phyloP scores from a whole-genome alignment of 495 filamentous ascomycete species.

The Platismatia glauca region DNA sequence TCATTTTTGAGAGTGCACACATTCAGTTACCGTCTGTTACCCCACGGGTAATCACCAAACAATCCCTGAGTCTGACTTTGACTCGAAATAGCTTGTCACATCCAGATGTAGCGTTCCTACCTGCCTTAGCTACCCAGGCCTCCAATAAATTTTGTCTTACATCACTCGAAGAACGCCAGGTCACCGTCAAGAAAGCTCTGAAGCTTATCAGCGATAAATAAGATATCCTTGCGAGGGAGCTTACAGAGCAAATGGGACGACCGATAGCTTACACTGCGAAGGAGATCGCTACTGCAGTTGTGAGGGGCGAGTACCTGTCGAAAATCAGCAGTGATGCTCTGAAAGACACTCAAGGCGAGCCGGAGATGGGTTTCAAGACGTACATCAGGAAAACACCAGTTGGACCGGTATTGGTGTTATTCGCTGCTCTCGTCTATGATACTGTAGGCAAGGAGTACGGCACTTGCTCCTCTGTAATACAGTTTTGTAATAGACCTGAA shows the following conservation, averaged over 20 bases:
- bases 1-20: not conserved
- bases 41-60: not conserved
- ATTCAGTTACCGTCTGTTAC: not conserved
- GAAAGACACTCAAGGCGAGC: constrained; percentile 65
- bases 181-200: constrained; percentile 68
- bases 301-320: constrained; percentile 69
- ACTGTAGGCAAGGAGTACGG: constrained; percentile 88
- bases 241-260: constrained; percentile 91
- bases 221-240: constrained; percentile 72
- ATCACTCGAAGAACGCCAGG: constrained; percentile 56
- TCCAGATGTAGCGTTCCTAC: constrained; percentile 56
- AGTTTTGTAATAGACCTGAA: constrained; percentile 88
- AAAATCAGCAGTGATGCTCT: constrained; percentile 53
- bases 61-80: constrained; percentile 32
- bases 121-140: constrained; percentile 55
- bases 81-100: constrained; percentile 61
- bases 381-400: constrained; percentile 81
- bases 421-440: constrained; percentile 80
- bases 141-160: constrained; percentile 61
- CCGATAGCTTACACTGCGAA: constrained; percentile 76
- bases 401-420: constrained; percentile 76
- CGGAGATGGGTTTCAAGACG: constrained; percentile 76
- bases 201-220: constrained; percentile 55
- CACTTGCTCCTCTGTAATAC: constrained; percentile 93
- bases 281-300: constrained; percentile 74